Evolutionary conservation across 805 yeast genomes (phyloP).

Genomic region (Candida ficus): DNA sequence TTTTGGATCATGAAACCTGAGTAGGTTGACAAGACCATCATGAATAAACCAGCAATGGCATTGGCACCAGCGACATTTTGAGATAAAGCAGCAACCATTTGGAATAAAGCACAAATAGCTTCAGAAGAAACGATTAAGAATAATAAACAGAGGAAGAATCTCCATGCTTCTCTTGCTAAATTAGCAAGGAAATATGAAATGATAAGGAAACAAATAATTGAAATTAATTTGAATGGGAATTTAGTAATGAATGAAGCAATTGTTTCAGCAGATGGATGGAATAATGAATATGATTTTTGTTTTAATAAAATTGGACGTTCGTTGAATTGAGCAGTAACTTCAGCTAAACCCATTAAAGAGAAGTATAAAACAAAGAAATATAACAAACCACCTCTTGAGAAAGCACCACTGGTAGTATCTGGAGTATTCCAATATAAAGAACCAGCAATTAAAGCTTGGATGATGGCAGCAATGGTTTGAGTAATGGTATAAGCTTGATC

Average conservation of each 20-base stretch:
- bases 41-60: conserved; percentile 50
- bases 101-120: conserved; percentile 48
- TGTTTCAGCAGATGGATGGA: conserved; percentile 73
- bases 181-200: conserved; percentile 54
- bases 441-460: conserved; percentile 58
- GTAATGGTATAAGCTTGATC: conserved; percentile 45
- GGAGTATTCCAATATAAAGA: conserved; percentile 56
- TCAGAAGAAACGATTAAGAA: conserved; percentile 40
- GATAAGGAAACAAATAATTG: conserved; percentile 41
- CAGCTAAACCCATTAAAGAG: conserved; percentile 45
- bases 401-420: conserved; percentile 48
- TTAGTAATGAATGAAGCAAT: conserved; percentile 55
- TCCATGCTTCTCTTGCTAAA: conserved; percentile 45
- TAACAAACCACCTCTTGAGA: conserved; percentile 57
- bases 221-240: conserved; percentile 53
- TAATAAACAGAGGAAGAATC: conserved; percentile 47
- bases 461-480: conserved; percentile 28
- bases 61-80: conserved; percentile 37
- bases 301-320: conserved; percentile 60
- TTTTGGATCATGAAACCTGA: conserved; percentile 64
- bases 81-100: conserved; percentile 33
- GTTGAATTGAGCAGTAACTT: conserved; percentile 39
- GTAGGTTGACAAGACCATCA: conserved; percentile 49
- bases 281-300: conserved; percentile 67
- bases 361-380: conserved; percentile 56